These are phyloP conservation scores for Ilyonectria sp. DNA, from an alignment of 2,329 filamentous ascomycete genomes.

Conservation along the genomic window DNA sequence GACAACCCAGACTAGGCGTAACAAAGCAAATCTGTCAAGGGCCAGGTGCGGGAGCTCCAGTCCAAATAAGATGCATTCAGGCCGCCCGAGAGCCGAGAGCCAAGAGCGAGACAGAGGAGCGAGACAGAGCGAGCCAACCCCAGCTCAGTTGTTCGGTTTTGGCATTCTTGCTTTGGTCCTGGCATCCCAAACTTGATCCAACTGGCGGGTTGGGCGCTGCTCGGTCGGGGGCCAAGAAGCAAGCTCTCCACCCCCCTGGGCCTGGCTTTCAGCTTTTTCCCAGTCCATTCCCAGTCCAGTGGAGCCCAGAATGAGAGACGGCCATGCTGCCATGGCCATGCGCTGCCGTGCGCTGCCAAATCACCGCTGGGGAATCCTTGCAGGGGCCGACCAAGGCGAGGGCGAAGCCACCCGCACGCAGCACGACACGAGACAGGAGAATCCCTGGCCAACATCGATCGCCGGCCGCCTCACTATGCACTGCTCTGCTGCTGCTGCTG, in stretches of 20 bases:
- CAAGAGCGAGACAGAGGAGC: not conserved
- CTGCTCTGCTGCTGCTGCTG: not conserved
- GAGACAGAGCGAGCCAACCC: not conserved
- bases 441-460: conserved; percentile 28
- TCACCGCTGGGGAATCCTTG: conserved; percentile 50
- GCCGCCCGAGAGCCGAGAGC: not conserved
- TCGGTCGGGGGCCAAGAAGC: not conserved
- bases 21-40: conserved; percentile 8
- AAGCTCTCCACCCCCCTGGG: not conserved
- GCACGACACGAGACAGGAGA: conserved; percentile 23
- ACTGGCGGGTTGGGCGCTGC: not conserved
- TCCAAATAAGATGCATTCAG: conserved; percentile 3
- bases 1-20: conserved; percentile 11
- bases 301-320: not conserved
- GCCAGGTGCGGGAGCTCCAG: conserved; percentile 5
- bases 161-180: not conserved
- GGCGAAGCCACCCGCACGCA: conserved; percentile 20
- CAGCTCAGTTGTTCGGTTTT: too few species aligned
- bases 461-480: conserved; percentile 30
- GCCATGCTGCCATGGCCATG: not conserved
- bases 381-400: conserved; percentile 31
- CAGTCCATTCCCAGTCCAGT: not conserved
- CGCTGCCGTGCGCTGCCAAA: conserved; percentile 25
- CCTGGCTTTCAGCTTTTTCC: not conserved
- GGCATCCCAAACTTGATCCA: not conserved